Percentiles rank a stretch among this genome's conserved stretches.
Evolutionary conservation across 805 yeast genomes (phyloP).

Genomic region (Kodamaea restingae): DNA sequence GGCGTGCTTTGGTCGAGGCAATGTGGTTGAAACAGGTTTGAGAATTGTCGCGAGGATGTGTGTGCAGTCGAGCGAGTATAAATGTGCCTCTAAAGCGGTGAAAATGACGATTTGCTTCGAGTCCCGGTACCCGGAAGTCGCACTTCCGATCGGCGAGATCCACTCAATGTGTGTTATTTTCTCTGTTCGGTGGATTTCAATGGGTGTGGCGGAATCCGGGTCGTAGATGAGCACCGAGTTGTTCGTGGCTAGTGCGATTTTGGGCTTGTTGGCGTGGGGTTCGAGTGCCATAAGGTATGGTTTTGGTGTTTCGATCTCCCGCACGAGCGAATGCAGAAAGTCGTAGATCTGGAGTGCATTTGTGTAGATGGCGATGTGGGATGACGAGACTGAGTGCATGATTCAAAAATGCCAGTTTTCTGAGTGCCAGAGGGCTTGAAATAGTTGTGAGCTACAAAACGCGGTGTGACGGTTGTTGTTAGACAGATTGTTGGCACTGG

Average conservation of each 20-base stretch:
- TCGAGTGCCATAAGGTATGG: slow-evolving; percentile 2
- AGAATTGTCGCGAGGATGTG: slow-evolving; percentile 28
- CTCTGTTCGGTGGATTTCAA: slow-evolving; percentile 29
- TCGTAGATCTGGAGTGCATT: neutral
- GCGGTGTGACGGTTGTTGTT: no score
- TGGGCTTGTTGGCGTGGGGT: slow-evolving; percentile 14
- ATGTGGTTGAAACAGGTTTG: slow-evolving; percentile 25
- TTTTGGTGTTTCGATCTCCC: neutral
- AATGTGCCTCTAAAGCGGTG: slow-evolving; percentile 26
- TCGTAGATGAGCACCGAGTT: slow-evolving; percentile 4
- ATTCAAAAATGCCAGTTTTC: no score
- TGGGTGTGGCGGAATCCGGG: slow-evolving; percentile 18
- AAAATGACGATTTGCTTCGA: slow-evolving; percentile 32
- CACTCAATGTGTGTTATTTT: slow-evolving; percentile 32
- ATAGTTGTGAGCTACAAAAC: no score
- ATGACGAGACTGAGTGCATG: slow-evolving; percentile 14
- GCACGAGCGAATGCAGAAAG: neutral
- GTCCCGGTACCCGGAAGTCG: slow-evolving; percentile 26
- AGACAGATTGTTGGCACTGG: no score
- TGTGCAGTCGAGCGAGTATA: slow-evolving; percentile 37
- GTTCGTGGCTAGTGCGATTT: slow-evolving; percentile 24
- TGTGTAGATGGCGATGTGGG: slow-evolving; percentile 16
- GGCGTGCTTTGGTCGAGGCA: slow-evolving; percentile 14
- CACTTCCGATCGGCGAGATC: slow-evolving; percentile 24
- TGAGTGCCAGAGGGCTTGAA: no score